Evolutionary conservation across 306 rosid species (phyloP).

Genomic region (Aeschynomene evenia): DNA sequence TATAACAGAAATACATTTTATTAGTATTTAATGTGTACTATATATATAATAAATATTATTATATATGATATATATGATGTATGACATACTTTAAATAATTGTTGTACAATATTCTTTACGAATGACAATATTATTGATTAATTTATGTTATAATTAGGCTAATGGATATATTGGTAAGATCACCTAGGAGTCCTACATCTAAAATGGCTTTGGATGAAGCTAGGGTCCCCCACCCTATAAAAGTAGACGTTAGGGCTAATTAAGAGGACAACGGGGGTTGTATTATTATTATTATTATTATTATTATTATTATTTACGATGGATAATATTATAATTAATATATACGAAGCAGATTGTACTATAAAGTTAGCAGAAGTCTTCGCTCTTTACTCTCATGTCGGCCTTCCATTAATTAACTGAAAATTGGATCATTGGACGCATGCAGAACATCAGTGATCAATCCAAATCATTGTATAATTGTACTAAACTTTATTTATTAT

Average conservation of each 20-base stretch:
- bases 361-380: conserved; percentile 7
- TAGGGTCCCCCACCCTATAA: conserved; percentile 21
- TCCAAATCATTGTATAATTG: conserved; percentile 28
- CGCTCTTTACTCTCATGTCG: background rate
- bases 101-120: too few relatives aligned
- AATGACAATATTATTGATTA: background rate
- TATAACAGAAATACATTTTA: too few relatives aligned
- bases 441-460: conserved; percentile 27
- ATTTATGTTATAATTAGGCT: background rate
- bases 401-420: conserved; percentile 18
- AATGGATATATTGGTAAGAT: background rate
- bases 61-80: too few relatives aligned
- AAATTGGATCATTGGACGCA: conserved; percentile 21
- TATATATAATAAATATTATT: too few relatives aligned
- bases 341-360: conserved; percentile 30
- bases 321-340: too few relatives aligned
- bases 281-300: too few relatives aligned
- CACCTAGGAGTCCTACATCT: background rate
- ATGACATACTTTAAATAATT: too few relatives aligned
- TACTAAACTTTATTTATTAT: background rate
- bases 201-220: background rate
- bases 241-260: conserved; percentile 28
- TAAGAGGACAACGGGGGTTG: conserved; percentile 20
- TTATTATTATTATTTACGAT: background rate
- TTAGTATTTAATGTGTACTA: too few relatives aligned